These are phyloP conservation scores for Dendrobium officinale DNA, from an alignment of 106 monocot species.

Conservation along the genomic window DNA sequence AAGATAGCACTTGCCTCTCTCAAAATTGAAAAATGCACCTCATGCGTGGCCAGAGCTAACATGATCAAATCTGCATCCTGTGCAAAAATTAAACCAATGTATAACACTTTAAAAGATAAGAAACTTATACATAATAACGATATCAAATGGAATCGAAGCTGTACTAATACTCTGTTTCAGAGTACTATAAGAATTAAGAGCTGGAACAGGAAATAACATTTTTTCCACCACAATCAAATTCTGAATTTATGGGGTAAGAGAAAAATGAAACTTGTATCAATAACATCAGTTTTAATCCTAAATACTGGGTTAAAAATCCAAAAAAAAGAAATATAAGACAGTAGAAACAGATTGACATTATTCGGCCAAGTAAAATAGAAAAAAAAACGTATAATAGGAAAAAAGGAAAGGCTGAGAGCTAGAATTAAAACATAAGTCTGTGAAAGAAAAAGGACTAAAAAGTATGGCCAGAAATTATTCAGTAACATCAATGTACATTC, in stretches of 20 bases:
- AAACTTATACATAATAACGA: background rate
- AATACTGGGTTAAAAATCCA: background rate
- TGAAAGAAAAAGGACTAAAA: background rate
- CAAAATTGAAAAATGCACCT: slow-evolving; percentile 94
- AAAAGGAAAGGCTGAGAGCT: background rate
- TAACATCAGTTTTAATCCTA: background rate
- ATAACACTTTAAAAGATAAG: background rate
- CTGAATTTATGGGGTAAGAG: background rate
- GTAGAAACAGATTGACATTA: background rate
- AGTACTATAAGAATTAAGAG: too few species aligned
- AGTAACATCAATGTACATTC: background rate
- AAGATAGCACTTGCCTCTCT: slow-evolving; percentile 61
- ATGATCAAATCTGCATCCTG: slow-evolving; percentile 98
- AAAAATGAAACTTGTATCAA: background rate
- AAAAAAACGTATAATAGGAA: background rate
- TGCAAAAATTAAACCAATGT: slow-evolving; percentile 5
- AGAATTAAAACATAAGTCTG: background rate
- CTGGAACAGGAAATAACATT: background rate
- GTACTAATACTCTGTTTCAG: too few species aligned
- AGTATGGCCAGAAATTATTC: background rate
- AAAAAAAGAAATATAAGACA: background rate
- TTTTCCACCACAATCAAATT: background rate
- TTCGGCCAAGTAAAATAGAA: background rate
- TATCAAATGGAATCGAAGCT: background rate
- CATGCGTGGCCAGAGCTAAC: slow-evolving; percentile 97